Evolutionary conservation across 441 rosid genomes (phyloP), one percentile per base, ranked within the genome.

Genomic region (Populus tomentosa): DNA sequence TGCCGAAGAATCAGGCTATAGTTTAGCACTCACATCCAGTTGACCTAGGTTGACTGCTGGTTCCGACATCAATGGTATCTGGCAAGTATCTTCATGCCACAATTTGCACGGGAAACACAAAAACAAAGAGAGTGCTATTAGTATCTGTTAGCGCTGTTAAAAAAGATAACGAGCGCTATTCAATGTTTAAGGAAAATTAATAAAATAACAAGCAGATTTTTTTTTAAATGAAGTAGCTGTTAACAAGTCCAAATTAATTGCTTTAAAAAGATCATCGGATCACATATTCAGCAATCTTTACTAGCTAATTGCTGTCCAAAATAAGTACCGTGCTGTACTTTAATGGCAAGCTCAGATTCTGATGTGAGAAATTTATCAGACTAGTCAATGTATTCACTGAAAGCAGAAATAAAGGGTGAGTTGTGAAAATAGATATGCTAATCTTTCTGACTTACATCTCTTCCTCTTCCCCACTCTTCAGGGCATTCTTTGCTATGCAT

Each of bases 401-500:
- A 35, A 6, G 10, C 36, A 26, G 30, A 70, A 42, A 5, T 13
- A 21, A 63, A 26, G 18, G n/a, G 1, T 4, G 20, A 7, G 24
- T 2, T 7, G 13, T 3, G 38, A 18, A 50, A 26, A 71, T 38
- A 20, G 9, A 42, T n/a, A 23, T 62, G 36, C 53, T 70, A 69
- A 42, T 71, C 33, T 80, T 76, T 67, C 38, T 3, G 79, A 86
- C 97, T 92, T 83, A 94, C 97, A 94, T 85, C 80, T 96, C 98
- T 82, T 94, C 98, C 83, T 94, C 99, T 79, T 94, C 95, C 42
- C 93, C 98, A 67, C 87, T 96, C 90, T 90, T 94, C 72, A 91
- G 76, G 28, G 99, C 99, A 86, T 96, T 86, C 90, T 92, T 91
- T 18, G 98, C 98, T 81, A 94, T 94, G 94, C 94, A 89, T 72